Base-by-base conservation (phyloP, 208 protist genomes). In the Naegleria fowleri region DNA sequence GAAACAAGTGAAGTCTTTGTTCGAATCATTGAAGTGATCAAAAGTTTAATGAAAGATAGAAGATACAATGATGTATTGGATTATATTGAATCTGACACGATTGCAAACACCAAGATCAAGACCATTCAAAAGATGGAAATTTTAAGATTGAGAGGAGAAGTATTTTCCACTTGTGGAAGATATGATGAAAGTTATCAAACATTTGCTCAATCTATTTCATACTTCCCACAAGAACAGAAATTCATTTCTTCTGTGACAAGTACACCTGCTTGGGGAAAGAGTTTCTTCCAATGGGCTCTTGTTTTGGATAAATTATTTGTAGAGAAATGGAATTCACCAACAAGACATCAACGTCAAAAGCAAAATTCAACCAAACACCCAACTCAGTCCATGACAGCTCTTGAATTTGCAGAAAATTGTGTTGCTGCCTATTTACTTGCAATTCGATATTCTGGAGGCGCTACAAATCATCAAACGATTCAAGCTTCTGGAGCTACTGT, bases 61-160 rank as follows among this genome's bases (percentile, higher is more conserved):
- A 89, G 33, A 89, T 67, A 43, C 39, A 41, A 19, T 40, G 41
- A 67, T 13, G 86, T 41, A 41, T 38, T 89, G 5, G 86, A 89
- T 40, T 41, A 33, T 16, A 89, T 89, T 41, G 86, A 89, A 33
- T 41, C 41, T 29, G 86, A 89, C 25, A 89, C 25, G 5, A 55
- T 41, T 33, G 25, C 39, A 33, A 48, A 6, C 11, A 39, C 6
- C 4, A 89, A 89, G 39, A 25, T 89, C 5, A 52, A 67, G 29
- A 67, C 86, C 2, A 58, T 39, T 40, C 86, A 89, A 67, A 89
- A 89, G 39, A 67, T 89, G 19, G 86, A 89, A 55, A 89, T 89
- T 67, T 40, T 89, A 40, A 89, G 86, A 40, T 40, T 89, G 19
- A 89, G 48, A 89, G 86, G 86, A 13, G 86, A 89, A 29, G 51